These are phyloP conservation scores for Vigna trinervia DNA, from an alignment of 306 rosid genomes.

Conservation along the genomic window DNA sequence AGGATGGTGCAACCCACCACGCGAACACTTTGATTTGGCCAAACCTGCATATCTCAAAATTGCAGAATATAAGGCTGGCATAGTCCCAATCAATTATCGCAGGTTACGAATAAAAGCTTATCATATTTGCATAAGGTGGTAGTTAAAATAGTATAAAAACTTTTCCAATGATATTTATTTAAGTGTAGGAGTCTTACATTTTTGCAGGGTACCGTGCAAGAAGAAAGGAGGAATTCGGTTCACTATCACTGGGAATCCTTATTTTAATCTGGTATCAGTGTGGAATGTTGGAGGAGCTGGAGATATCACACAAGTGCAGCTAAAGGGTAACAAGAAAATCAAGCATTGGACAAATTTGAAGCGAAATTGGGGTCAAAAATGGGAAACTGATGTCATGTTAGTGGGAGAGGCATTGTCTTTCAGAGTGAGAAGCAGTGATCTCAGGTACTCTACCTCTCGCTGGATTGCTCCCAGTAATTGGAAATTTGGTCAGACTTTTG, in stretches of 20 bases:
- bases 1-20: conserved; percentile 94
- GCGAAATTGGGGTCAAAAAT: conserved; percentile 82
- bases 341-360: conserved; percentile 59
- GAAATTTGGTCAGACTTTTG: conserved; percentile 79
- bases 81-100: conserved; percentile 72
- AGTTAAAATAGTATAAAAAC: no score
- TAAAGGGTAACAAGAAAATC: conserved; percentile 64
- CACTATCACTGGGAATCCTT: conserved; percentile 81
- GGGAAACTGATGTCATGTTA: conserved; percentile 67
- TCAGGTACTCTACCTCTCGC: conserved; percentile 56
- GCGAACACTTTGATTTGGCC: conserved; percentile 77
- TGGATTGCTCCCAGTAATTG: conserved; percentile 60
- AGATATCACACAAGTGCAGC: conserved; percentile 55
- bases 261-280: conserved; percentile 60
- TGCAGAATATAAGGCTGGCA: conserved; percentile 63
- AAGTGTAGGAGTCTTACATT: no score
- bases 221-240: conserved; percentile 71
- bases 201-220: conserved; percentile 62
- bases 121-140: neutral
- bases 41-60: conserved; percentile 65
- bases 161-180: no score
- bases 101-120: conserved; percentile 34
- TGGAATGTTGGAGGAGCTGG: conserved; percentile 91
- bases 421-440: conserved; percentile 66
- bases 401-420: conserved; percentile 70